Evolutionary conservation across 768 basidiomycete species (phyloP).

Genomic region (Russula ochroleuca): DNA sequence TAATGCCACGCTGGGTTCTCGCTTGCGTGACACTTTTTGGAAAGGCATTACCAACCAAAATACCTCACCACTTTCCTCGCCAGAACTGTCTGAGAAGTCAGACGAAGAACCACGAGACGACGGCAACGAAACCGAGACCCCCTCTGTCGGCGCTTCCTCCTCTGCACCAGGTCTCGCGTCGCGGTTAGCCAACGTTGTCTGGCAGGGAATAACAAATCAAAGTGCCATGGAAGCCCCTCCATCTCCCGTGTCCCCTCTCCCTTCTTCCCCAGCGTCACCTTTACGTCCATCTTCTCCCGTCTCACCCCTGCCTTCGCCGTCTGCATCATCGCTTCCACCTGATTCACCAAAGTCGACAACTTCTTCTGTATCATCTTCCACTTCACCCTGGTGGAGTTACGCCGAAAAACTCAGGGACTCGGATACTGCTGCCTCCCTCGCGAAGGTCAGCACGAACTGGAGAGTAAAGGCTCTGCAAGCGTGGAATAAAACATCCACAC

Average conservation of each 20-base stretch:
- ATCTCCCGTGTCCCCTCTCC: slow-evolving; percentile 37
- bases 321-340: slow-evolving; percentile 28
- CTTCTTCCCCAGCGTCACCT: slow-evolving; percentile 37
- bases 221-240: slow-evolving; percentile 63
- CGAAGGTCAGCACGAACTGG: slow-evolving; percentile 76
- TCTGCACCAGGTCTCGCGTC: slow-evolving; percentile 42
- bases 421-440: slow-evolving; percentile 61
- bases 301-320: slow-evolving; percentile 32
- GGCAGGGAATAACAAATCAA: slow-evolving; percentile 75
- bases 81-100: slow-evolving; percentile 32
- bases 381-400: slow-evolving; percentile 53
- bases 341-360: slow-evolving; percentile 25
- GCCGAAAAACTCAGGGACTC: slow-evolving; percentile 72
- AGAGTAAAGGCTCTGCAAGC: slow-evolving; percentile 54
- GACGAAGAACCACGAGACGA: slow-evolving; percentile 37
- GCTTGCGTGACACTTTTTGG: slow-evolving; percentile 61
- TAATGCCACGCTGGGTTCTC: slow-evolving; percentile 48
- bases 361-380: slow-evolving; percentile 18
- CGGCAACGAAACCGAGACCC: slow-evolving; percentile 46
- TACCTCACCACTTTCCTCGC: slow-evolving; percentile 38
- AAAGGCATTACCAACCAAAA: slow-evolving; percentile 58
- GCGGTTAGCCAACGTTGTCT: slow-evolving; percentile 58
- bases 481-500: slow-evolving; percentile 30
- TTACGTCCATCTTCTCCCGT: slow-evolving; percentile 34
- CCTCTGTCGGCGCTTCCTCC: slow-evolving; percentile 6